phyloP scores from a whole-genome alignment of 129 eudicot genomes.

The Escallonia herrerae region DNA sequence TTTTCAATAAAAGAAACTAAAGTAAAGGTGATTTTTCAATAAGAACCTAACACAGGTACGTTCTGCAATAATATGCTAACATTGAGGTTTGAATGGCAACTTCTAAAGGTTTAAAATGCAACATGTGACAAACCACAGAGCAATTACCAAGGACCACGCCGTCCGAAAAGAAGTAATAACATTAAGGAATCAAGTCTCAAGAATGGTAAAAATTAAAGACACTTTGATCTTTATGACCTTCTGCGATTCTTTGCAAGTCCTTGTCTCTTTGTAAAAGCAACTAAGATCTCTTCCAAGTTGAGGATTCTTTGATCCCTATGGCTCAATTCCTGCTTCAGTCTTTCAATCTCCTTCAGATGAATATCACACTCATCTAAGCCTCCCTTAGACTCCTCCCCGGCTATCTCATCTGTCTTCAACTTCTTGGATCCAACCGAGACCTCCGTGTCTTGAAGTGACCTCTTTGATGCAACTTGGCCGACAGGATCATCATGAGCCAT shows the following conservation, averaged over 20 bases:
- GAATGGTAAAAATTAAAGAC: no score
- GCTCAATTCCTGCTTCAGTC: constrained; percentile 33
- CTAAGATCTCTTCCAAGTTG: constrained; percentile 36
- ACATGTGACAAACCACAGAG: no score
- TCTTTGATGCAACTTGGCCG: constrained; percentile 36
- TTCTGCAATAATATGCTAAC: no score
- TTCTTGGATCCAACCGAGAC: constrained; percentile 32
- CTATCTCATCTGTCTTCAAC: constrained; percentile 27
- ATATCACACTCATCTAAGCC: constrained; percentile 3
- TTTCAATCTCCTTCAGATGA: constrained; percentile 41
- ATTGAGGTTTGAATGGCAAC: no score
- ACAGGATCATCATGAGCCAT: constrained; percentile 22
- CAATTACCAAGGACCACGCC: no score
- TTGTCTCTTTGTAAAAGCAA: constrained; percentile 43
- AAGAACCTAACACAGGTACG: no score
- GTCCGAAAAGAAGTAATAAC: no score
- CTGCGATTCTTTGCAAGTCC: background rate
- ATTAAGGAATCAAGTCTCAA: no score
- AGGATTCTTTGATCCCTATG: constrained; percentile 41
- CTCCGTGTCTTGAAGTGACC: constrained; percentile 37
- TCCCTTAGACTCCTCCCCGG: constrained; percentile 5
- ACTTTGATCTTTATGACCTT: no score
- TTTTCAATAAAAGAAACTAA: no score
- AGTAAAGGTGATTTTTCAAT: no score
- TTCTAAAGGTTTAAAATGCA: no score